Evolutionary conservation across 129 eudicot species (phyloP).

Genomic region (Lactuca sativa): DNA sequence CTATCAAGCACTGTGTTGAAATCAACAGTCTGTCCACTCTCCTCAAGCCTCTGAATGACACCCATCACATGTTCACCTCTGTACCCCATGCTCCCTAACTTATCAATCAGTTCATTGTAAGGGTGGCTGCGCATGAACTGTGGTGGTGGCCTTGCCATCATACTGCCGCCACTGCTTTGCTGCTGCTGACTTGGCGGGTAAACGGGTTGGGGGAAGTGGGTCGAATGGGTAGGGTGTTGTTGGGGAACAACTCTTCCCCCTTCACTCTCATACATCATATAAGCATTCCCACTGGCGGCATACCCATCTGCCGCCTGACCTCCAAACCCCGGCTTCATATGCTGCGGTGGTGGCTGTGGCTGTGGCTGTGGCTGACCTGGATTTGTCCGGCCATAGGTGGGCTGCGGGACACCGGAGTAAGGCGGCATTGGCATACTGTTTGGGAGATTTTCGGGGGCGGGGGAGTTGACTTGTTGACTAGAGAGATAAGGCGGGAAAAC

Average conservation of each 20-base stretch:
- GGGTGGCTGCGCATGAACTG: conserved; percentile 71
- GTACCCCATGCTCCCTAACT: conserved; percentile 82
- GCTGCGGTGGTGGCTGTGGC: conserved; percentile 43
- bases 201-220: conserved; percentile 46
- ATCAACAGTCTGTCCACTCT: conserved; percentile 78
- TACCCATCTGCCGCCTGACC: conserved; percentile 65
- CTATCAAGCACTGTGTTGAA: conserved; percentile 81
- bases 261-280: conserved; percentile 61
- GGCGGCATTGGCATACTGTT: conserved; percentile 56
- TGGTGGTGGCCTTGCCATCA: conserved; percentile 45
- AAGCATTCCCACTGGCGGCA: conserved; percentile 45
- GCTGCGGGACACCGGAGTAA: neutral
- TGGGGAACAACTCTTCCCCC: conserved; percentile 35
- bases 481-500: conserved; percentile 54
- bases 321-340: conserved; percentile 54
- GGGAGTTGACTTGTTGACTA: conserved; percentile 50
- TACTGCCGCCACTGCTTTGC: conserved; percentile 24
- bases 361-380: conserved; percentile 43
- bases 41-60: conserved; percentile 86
- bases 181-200: conserved; percentile 53
- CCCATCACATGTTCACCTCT: conserved; percentile 73
- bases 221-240: conserved; percentile 47
- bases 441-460: conserved; percentile 52
- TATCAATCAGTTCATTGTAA: conserved; percentile 73
- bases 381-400: conserved; percentile 26